Evolutionary conservation across 1,139 yeast species (phyloP), one percentile per base, ranked within the genome.

Genomic region (Debaryomyces fabryi): DNA sequence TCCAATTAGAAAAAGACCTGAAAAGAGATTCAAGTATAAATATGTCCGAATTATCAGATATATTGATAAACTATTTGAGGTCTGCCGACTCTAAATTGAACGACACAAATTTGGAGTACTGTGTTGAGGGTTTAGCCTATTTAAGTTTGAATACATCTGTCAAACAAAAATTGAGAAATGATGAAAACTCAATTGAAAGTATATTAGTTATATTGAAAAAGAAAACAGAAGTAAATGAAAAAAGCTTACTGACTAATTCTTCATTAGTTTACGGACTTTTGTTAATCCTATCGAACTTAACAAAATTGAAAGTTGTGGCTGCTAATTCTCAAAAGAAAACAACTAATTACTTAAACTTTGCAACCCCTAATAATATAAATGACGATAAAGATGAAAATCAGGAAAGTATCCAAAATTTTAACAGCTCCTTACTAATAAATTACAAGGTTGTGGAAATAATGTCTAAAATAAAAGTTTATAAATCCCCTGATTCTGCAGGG

Each of bases 51-150:
- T 45, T 74, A 16, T 58, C 58, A 12, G 57, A 60, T 13, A 53
- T 57, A 3, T 43, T 63, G 10, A 47, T 62, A 2, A 45, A 55
- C 1, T 60, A 62, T 44, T 42, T 69, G 10, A 45, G 50, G 13
- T 48, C 58, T 4, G 20, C 30, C 13, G 33, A 45, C 1, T 39
- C 45, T 7, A 45, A 47, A 2, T 46, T 44, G 20, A 50, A 49
- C 10, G 46, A 55, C 1, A 51, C 46, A 7, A 42, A 46, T 21
- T 35, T 58, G 7, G 72, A 64, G 33, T 58, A 60, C 41, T 51
- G 67, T 12, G 57, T 78, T 23, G 85, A 80, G 60, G 78, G 79
- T 0, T 56, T 80, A 42, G 80, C 83, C 13, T 78, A 76, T 49
- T 56, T 80, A 21, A 69, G 79, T 1, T 63, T 79, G 33, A 74